Evolutionary conservation across 345 rosid genomes (phyloP), one percentile per base, ranked within the genome.

Genomic region (Dovyalis caffra): DNA sequence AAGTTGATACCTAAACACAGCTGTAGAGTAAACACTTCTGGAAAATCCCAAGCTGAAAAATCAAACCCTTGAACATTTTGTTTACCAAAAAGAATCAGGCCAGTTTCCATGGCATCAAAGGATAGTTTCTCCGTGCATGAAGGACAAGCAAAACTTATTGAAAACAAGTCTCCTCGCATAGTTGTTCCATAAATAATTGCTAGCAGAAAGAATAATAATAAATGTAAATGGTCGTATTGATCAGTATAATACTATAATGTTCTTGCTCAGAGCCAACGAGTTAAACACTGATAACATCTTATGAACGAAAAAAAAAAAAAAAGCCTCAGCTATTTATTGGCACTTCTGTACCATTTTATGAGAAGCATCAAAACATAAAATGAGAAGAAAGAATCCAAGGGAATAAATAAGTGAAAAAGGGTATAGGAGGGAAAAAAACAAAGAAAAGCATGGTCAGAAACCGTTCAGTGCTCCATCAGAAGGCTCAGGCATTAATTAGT

Each of bases 381-480:
- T 40, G 11, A 40, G 8, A 31, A 47, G 12, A 29, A 31, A 18
- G 33, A 1, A 8, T 5, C 14, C 34, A 47, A 9, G 28, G n/a
- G 35, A 21, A 29, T 8, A n/a, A 53, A 8, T 21, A 9, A 53
- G 26, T 21, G 58, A 21, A 2, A n/a, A 53, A 8, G 58, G 58
- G 58, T 51, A 51, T 51, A 6, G 10, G 23, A 51, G 57, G 57
- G 3, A 2, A 0, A 6, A 6, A 53, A n/a, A n/a, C 56, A 8
- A 53, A 53, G 58, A 53, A 7, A 53, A 53, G 60, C 8, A 53
- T 53, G 60, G 60, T 53, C 14, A 32, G 26, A 68, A 28, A 31
- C 26, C 32, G 20, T 68, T 20, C 72, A 29, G 53, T 68, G 26
- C 72, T 47, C 25, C 72, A 68, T 56, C 58, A 26, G 26, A 45